Evolutionary conservation across 441 rosid genomes (phyloP).

Genomic region (Eutrema salsugineum): DNA sequence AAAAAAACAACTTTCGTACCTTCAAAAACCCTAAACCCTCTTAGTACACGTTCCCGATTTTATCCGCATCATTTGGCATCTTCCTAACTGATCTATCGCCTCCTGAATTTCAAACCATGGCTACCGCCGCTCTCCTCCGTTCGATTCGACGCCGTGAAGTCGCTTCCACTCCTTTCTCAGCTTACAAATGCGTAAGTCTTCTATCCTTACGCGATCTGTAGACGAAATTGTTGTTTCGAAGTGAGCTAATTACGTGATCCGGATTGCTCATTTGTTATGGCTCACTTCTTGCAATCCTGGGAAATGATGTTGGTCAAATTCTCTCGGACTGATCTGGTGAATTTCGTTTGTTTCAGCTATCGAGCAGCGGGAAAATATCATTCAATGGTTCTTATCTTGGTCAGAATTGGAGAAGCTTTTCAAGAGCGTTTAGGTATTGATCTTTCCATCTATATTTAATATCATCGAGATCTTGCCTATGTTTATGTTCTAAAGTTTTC

Average conservation of each 20-base stretch:
- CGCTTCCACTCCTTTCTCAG: constrained; percentile 54
- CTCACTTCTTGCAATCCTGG: not conserved
- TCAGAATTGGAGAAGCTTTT: constrained; percentile 41
- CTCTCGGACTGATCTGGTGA: not conserved
- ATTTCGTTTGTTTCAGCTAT: constrained; percentile 43
- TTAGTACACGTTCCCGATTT: not conserved
- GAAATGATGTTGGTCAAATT: not conserved
- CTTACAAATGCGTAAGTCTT: constrained; percentile 55
- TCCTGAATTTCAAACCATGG: constrained; percentile 39
- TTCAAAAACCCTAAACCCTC: constrained; percentile 59
- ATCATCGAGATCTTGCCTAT: not conserved
- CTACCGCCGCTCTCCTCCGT: constrained; percentile 68
- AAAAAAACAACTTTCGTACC: not conserved
- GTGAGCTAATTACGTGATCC: not conserved
- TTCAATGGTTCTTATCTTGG: constrained; percentile 40
- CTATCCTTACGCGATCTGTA: constrained; percentile 5
- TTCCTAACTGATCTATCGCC: not conserved
- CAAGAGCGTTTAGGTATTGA: constrained; percentile 78
- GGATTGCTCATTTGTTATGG: not conserved
- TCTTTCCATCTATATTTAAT: not conserved
- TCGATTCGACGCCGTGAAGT: constrained; percentile 72
- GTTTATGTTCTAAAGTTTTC: not conserved
- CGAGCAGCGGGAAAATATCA: constrained; percentile 51
- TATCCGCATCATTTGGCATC: not conserved
- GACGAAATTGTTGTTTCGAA: not conserved